Evolutionary conservation across 805 yeast genomes (phyloP).

Genomic region (Ogataea trehaloabstinens): DNA sequence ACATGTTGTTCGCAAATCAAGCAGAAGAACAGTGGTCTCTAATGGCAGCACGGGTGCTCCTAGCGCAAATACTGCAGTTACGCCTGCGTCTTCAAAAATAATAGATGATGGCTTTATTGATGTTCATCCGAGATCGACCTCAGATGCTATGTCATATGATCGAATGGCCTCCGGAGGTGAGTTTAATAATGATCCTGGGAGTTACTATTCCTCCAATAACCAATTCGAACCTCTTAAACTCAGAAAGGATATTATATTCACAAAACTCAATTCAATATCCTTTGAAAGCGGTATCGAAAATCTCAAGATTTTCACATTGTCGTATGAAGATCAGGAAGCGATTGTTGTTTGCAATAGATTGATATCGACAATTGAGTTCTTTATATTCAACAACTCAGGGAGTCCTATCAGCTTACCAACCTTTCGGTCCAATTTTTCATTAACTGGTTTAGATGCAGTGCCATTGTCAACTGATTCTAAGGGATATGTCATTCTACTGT

Average conservation of each 20-base stretch:
- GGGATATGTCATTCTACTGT: conserved; percentile 46
- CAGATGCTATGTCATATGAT: conserved; percentile 41
- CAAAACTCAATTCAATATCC: conserved; percentile 50
- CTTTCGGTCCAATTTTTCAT: conserved; percentile 19
- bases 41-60: neutral
- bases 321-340: conserved; percentile 57
- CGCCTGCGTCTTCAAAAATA: conserved; percentile 43
- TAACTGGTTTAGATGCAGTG: conserved; percentile 37
- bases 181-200: conserved; percentile 25
- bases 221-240: conserved; percentile 34
- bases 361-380: conserved; percentile 44
- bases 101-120: conserved; percentile 32
- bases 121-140: conserved; percentile 32
- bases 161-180: conserved; percentile 44
- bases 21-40: conserved; percentile 26
- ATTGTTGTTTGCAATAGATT: conserved; percentile 50
- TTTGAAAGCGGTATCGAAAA: conserved; percentile 28
- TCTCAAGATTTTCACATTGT: conserved; percentile 38
- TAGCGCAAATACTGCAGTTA: conserved; percentile 19
- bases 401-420: conserved; percentile 28
- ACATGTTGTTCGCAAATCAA: conserved; percentile 21
- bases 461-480: conserved; percentile 36
- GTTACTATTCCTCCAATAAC: conserved; percentile 19
- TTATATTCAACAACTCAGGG: conserved; percentile 43
- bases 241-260: conserved; percentile 69